Evolutionary conservation across 1,284 basidiomycete species (phyloP).

Genomic region (Leccinum fallax): DNA sequence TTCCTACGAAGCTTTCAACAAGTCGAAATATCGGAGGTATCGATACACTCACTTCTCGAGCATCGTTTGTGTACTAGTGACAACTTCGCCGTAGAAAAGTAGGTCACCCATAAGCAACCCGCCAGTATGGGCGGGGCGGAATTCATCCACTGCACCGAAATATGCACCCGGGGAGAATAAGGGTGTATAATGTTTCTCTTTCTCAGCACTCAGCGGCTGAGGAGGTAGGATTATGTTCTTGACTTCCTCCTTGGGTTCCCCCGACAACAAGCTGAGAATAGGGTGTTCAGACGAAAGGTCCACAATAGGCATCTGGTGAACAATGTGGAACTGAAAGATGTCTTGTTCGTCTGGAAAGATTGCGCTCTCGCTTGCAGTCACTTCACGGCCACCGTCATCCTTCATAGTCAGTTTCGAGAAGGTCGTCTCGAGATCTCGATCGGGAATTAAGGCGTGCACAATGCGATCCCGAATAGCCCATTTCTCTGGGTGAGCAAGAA

Average conservation of each 20-base stretch:
- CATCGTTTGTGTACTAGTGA: slow-evolving; percentile 96
- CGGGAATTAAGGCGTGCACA: slow-evolving; percentile 27
- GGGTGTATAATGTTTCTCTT: slow-evolving; percentile 46
- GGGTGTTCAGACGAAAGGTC: slow-evolving; percentile 19
- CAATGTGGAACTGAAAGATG: slow-evolving; percentile 61
- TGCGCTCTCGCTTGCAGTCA: slow-evolving; percentile 2
- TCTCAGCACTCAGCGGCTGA: slow-evolving; percentile 42
- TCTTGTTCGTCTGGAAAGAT: slow-evolving; percentile 56
- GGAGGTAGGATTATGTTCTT: slow-evolving; percentile 56
- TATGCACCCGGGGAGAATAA: slow-evolving; percentile 57
- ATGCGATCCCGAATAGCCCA: slow-evolving; percentile 20
- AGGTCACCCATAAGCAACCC: slow-evolving; percentile 72
- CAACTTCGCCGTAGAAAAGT: slow-evolving; percentile 85
- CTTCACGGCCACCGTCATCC: slow-evolving; percentile 31
- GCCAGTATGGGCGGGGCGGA: slow-evolving; percentile 25
- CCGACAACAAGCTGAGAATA: slow-evolving; percentile 23
- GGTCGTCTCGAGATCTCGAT: slow-evolving; percentile 26
- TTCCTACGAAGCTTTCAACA: slow-evolving; percentile 57
- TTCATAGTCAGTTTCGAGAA: slow-evolving; percentile 55
- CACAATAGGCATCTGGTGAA: slow-evolving; percentile 38
- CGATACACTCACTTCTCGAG: slow-evolving; percentile 75
- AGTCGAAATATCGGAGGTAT: not conserved
- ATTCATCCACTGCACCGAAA: slow-evolving; percentile 43
- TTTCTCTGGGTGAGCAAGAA: slow-evolving; percentile 29
- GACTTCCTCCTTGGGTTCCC: slow-evolving; percentile 33